Evolutionary conservation across 306 rosid genomes (phyloP).

Genomic region (Lotus japonicus): DNA sequence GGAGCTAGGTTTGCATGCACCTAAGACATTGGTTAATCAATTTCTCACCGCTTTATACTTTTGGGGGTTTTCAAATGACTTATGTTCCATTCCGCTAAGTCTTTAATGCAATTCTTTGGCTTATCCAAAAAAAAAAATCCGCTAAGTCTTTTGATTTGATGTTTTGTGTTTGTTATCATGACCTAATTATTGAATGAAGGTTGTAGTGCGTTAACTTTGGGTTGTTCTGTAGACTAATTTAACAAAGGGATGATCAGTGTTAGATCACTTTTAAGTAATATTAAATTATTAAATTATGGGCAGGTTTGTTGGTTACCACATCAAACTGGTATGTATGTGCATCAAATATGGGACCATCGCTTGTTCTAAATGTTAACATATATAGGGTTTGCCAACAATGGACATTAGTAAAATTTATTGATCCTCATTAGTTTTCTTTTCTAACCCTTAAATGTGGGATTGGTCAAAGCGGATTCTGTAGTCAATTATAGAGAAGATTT

Average conservation of each 20-base stretch:
- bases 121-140: no score
- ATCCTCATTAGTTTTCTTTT: not conserved
- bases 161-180: not conserved
- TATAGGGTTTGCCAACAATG: not conserved
- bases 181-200: not conserved
- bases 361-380: not conserved
- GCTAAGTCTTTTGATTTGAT: not conserved
- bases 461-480: not conserved
- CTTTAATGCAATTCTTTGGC: no score
- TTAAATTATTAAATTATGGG: conserved; percentile 1
- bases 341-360: no score
- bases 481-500: not conserved
- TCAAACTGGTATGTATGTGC: not conserved
- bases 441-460: not conserved
- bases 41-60: not conserved
- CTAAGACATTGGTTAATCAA: not conserved
- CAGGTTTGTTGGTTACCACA: not conserved
- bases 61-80: conserved; percentile 27
- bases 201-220: not conserved
- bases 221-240: no score
- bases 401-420: not conserved
- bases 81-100: conserved; percentile 11
- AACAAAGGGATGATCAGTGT: no score
- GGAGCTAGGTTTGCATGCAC: not conserved
- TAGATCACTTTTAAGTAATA: no score